phyloP scores from a whole-genome alignment of 164 flowering plant genomes.

The Kingdonia uniflora region DNA sequence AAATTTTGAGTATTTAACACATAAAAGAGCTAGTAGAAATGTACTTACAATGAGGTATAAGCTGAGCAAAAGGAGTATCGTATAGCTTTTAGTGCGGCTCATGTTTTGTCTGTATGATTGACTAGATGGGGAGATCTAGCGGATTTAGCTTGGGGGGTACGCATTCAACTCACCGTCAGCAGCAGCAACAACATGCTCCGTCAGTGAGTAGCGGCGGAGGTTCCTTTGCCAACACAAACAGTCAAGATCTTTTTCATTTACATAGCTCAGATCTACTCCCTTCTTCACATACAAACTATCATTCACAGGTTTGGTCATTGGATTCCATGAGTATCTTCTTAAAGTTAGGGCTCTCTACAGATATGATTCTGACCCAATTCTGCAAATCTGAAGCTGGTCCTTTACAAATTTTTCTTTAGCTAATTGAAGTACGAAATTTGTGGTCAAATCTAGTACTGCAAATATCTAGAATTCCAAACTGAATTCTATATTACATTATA shows the following conservation, averaged over 20 bases:
- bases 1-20: no score
- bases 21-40: no score
- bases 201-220: conserved; percentile 55
- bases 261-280: conserved; percentile 79
- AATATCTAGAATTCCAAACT: no score
- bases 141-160: conserved; percentile 76
- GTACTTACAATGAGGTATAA: no score
- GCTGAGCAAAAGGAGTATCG: not conserved
- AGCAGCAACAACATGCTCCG: conserved; percentile 48
- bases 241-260: conserved; percentile 69
- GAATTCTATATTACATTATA: no score
- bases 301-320: conserved; percentile 44
- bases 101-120: not conserved
- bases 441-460: no score
- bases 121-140: conserved; percentile 67
- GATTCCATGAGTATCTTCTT: not conserved
- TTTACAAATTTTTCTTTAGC: no score
- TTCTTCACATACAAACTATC: conserved; percentile 64
- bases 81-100: not conserved
- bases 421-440: no score
- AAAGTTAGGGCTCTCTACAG: no score
- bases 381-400: no score
- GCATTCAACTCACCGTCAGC: conserved; percentile 69
- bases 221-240: conserved; percentile 60
- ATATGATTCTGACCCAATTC: no score